phyloP scores from a whole-genome alignment of 2,329 filamentous ascomycete species.

The Nemania sp. region DNA sequence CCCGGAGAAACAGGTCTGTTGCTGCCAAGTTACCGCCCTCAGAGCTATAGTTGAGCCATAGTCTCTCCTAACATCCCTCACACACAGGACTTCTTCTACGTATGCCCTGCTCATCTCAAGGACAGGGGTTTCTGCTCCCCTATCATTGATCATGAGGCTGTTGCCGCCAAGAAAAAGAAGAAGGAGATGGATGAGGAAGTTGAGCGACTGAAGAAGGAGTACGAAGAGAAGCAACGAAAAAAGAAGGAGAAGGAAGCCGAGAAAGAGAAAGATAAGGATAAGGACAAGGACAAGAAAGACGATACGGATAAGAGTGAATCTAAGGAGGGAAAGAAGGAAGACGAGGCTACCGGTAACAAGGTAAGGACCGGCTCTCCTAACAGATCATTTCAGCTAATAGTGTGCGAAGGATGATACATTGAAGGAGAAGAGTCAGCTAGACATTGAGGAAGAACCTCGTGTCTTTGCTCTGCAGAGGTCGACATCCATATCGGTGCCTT shows the following conservation, averaged over 20 bases:
- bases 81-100: constrained; percentile 86
- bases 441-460: constrained; percentile 74
- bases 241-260: constrained; percentile 76
- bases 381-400: constrained; percentile 15
- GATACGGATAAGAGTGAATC: constrained; percentile 43
- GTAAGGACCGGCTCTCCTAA: constrained; percentile 34
- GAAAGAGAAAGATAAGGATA: constrained; percentile 62
- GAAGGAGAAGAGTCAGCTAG: constrained; percentile 50
- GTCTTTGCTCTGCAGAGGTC: constrained; percentile 88
- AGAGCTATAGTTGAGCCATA: neutral
- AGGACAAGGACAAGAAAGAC: constrained; percentile 60
- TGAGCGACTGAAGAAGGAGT: constrained; percentile 77
- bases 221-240: constrained; percentile 77
- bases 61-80: constrained; percentile 26
- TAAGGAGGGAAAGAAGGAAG: constrained; percentile 57
- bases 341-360: constrained; percentile 49
- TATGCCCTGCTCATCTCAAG: constrained; percentile 84
- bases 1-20: constrained; percentile 82
- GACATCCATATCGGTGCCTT: neutral
- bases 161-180: constrained; percentile 73
- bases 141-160: constrained; percentile 75
- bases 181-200: constrained; percentile 74
- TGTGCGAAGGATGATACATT: constrained; percentile 57
- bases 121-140: constrained; percentile 84
- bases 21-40: constrained; percentile 34